Evolutionary conservation across 1,284 basidiomycete genomes (phyloP).

Genomic region (Ganoderma sinense): DNA sequence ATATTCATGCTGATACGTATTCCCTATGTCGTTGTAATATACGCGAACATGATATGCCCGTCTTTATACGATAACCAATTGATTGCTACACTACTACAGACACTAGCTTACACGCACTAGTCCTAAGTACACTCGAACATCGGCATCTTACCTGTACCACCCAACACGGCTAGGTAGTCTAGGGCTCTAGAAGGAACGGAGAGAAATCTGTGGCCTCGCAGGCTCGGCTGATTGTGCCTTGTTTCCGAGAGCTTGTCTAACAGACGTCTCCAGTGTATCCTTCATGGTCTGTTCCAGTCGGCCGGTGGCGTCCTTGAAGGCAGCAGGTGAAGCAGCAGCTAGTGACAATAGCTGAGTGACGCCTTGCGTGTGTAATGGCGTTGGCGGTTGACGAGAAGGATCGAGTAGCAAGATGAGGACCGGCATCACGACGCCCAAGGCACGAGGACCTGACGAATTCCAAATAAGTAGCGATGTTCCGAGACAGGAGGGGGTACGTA

Average conservation of each 20-base stretch:
- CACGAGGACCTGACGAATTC: slow-evolving; percentile 62
- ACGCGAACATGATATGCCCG: slow-evolving; percentile 18
- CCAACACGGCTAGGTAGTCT: slow-evolving; percentile 1
- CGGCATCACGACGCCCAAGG: slow-evolving; percentile 83
- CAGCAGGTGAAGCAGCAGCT: slow-evolving; percentile 75
- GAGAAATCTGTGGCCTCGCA: slow-evolving; percentile 80
- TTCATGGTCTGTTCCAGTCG: slow-evolving; percentile 69
- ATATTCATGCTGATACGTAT: slow-evolving; percentile 30
- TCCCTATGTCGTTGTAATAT: slow-evolving; percentile 32
- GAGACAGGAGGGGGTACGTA: slow-evolving; percentile 46
- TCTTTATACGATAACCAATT: slow-evolving; percentile 24
- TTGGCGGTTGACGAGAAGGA: slow-evolving; percentile 51
- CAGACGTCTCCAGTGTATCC: slow-evolving; percentile 78
- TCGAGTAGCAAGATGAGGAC: slow-evolving; percentile 81
- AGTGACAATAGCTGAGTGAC: slow-evolving; percentile 81
- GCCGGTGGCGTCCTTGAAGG: slow-evolving; percentile 89
- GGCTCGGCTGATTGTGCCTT: slow-evolving; percentile 43
- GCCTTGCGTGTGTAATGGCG: slow-evolving; percentile 66
- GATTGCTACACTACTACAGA: slow-evolving; percentile 29
- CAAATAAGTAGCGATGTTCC: slow-evolving; percentile 9
- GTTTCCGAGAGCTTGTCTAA: slow-evolving; percentile 76
- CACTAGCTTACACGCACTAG: slow-evolving; percentile 30
- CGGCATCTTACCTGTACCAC: slow-evolving; percentile 8
- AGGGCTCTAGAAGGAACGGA: slow-evolving; percentile 66
- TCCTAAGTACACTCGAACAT: slow-evolving; percentile 20